Percentiles rank a stretch among this genome's conserved stretches.
Evolutionary conservation across 2,329 filamentous ascomycete genomes (phyloP).

Genomic region (Aspergillus fructus): DNA sequence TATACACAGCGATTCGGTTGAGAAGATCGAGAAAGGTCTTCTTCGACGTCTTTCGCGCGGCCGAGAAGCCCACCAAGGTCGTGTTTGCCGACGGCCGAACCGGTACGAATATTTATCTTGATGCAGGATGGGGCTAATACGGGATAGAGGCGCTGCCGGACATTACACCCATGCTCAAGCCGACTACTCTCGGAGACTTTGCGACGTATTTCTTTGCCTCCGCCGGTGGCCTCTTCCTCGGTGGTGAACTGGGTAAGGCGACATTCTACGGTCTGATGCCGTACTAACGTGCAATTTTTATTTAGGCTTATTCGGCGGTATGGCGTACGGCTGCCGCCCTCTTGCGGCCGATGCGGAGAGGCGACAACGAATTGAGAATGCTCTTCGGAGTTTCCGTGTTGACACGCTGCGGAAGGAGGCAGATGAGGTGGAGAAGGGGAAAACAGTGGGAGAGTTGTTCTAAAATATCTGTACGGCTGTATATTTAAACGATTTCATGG

Average conservation of each 20-base stretch:
- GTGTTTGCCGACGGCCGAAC: constrained; percentile 61
- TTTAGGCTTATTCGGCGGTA: constrained; percentile 57
- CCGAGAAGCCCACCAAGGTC: constrained; percentile 62
- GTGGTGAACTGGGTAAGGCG: constrained; percentile 54
- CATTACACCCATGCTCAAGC: constrained; percentile 57
- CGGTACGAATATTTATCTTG: constrained; percentile 38
- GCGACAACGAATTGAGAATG: constrained; percentile 59
- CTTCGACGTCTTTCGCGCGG: constrained; percentile 61
- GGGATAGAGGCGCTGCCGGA: constrained; percentile 60
- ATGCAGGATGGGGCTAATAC: background rate
- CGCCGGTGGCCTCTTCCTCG: constrained; percentile 61
- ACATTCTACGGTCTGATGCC: no score
- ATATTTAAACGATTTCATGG: background rate
- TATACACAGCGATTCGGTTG: constrained; percentile 58
- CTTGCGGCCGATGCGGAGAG: constrained; percentile 57
- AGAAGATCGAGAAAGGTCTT: constrained; percentile 56
- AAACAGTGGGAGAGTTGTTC: constrained; percentile 29
- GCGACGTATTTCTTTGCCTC: constrained; percentile 64
- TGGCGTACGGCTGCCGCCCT: constrained; percentile 52
- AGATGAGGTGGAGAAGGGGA: constrained; percentile 51
- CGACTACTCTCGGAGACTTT: constrained; percentile 59
- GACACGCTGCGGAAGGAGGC: constrained; percentile 64
- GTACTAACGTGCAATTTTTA: background rate
- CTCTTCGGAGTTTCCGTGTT: constrained; percentile 62
- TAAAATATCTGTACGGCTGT: background rate